A percentile compares a stretch with the other conserved stretches of the same genome.
Evolutionary conservation across 495 filamentous ascomycete genomes (phyloP).

Genomic region (Penicilliopsis zonata): DNA sequence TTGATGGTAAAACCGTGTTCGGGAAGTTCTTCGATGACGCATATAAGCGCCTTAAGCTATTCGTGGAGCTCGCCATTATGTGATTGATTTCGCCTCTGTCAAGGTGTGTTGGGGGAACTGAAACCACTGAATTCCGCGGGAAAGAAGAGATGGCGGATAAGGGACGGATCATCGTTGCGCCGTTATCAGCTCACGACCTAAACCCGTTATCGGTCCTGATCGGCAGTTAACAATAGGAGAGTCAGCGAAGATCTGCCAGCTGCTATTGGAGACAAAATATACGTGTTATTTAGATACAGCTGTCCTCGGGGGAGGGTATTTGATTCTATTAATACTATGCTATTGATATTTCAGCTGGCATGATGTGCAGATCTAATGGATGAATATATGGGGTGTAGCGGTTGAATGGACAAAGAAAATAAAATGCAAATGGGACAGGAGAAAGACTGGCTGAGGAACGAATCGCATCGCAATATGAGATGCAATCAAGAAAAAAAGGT

Average conservation of each 20-base stretch:
- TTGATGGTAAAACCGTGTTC: too few relatives aligned
- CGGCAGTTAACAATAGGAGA: too few relatives aligned
- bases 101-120: slow-evolving; percentile 11
- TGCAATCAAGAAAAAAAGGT: slow-evolving; percentile 2
- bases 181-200: slow-evolving; percentile 1
- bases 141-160: slow-evolving; percentile 3
- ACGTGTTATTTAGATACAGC: too few relatives aligned
- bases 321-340: slow-evolving; percentile 7
- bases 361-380: neutral
- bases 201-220: too few relatives aligned
- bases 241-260: too few relatives aligned
- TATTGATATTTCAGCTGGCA: neutral
- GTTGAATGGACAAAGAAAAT: slow-evolving; percentile 3
- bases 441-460: too few relatives aligned
- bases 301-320: slow-evolving; percentile 1
- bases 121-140: slow-evolving; percentile 15
- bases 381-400: slow-evolving; percentile 6
- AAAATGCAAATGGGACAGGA: slow-evolving; percentile 1
- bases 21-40: slow-evolving; percentile 14
- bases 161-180: slow-evolving; percentile 6
- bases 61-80: slow-evolving; percentile 28
- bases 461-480: too few relatives aligned
- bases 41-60: slow-evolving; percentile 23
- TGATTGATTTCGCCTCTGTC: slow-evolving; percentile 1
- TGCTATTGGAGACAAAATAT: too few relatives aligned